phyloP scores from a whole-genome alignment of 768 basidiomycete genomes.

The Guyanaporus albipodus region DNA sequence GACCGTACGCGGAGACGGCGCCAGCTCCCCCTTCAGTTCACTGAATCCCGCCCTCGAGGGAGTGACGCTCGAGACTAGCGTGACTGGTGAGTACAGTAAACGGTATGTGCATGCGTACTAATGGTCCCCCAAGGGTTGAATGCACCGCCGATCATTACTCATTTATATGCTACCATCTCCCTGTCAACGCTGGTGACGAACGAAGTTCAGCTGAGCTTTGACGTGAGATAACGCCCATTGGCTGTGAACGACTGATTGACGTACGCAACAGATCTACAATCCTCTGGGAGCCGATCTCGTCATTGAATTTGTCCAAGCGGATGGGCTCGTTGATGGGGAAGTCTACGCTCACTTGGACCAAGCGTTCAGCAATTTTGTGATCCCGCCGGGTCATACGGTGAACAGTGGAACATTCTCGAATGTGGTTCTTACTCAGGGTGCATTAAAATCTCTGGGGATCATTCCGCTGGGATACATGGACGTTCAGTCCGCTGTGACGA shows the following conservation, averaged over 20 bases:
- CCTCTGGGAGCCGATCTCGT: conserved; percentile 55
- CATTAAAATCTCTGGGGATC: conserved; percentile 51
- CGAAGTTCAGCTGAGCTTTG: conserved; percentile 52
- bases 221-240: conserved; percentile 36
- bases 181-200: conserved; percentile 46
- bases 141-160: conserved; percentile 53
- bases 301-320: conserved; percentile 55
- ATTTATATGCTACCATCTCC: conserved; percentile 51
- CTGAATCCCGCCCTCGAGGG: conserved; percentile 53
- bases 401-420: conserved; percentile 57
- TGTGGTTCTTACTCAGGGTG: conserved; percentile 58
- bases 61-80: conserved; percentile 45
- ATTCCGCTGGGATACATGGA: conserved; percentile 54
- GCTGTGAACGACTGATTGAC: background rate
- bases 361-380: conserved; percentile 49
- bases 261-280: conserved; percentile 43
- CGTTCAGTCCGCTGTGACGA: conserved; percentile 46
- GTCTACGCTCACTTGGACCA: conserved; percentile 59
- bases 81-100: conserved; percentile 39
- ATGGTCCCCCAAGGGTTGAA: conserved; percentile 36
- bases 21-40: conserved; percentile 60
- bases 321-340: conserved; percentile 47
- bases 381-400: conserved; percentile 55
- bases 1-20: conserved; percentile 54
- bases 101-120: background rate